These are phyloP conservation scores for Hygrophorus pudorinus DNA, from an alignment of 768 basidiomycete genomes.

Conservation along the genomic window DNA sequence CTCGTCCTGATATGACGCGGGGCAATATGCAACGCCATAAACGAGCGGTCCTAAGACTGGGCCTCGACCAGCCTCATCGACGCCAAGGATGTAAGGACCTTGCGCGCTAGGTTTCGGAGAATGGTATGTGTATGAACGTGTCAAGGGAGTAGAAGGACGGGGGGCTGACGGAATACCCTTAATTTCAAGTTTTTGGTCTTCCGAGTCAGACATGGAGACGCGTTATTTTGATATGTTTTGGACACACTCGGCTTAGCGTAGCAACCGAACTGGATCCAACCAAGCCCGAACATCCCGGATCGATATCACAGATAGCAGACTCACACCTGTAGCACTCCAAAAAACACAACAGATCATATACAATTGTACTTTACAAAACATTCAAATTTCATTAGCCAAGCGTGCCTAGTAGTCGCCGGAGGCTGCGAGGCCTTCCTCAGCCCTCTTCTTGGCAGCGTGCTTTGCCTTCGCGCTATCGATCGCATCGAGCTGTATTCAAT, in stretches of 20 bases:
- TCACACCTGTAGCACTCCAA: too few relatives aligned
- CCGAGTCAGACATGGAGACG: too few relatives aligned
- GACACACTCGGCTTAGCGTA: too few relatives aligned
- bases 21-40: slow-evolving; percentile 93
- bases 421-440: slow-evolving; percentile 4
- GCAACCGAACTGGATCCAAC: too few relatives aligned
- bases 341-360: too few relatives aligned
- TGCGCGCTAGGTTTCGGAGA: slow-evolving; percentile 56
- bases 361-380: too few relatives aligned
- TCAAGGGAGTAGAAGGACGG: slow-evolving; percentile 46
- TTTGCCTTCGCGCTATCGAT: slow-evolving; percentile 35
- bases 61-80: slow-evolving; percentile 97
- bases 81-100: slow-evolving; percentile 89
- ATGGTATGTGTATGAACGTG: slow-evolving; percentile 70
- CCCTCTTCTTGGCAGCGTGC: slow-evolving; percentile 13
- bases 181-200: not conserved
- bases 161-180: slow-evolving; percentile 45
- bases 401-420: not conserved
- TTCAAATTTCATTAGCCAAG: not conserved
- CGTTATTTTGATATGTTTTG: too few relatives aligned
- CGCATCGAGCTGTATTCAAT: slow-evolving; percentile 27
- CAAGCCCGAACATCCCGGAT: too few relatives aligned
- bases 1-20: slow-evolving; percentile 59
- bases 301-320: too few relatives aligned
- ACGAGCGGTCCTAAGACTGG: slow-evolving; percentile 95